These are phyloP conservation scores for Pachysandra terminalis DNA, from an alignment of 164 flowering plant genomes.

Conservation along the genomic window DNA sequence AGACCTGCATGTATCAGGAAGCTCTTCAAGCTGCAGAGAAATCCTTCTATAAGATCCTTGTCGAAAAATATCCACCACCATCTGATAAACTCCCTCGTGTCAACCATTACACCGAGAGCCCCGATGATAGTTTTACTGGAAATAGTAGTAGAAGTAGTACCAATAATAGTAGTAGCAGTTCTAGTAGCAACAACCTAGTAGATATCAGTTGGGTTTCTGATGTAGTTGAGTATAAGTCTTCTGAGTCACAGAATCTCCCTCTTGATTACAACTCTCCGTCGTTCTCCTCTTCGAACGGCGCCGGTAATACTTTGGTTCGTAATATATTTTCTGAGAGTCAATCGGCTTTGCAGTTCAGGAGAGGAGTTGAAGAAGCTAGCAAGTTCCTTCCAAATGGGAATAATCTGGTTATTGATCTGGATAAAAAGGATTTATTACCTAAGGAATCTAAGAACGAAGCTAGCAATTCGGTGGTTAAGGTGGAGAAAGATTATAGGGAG, in stretches of 20 bases:
- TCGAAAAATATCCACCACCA: slow-evolving; percentile 25
- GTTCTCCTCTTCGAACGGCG: slow-evolving; percentile 37
- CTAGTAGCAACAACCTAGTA: slow-evolving; percentile 14
- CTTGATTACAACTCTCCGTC: slow-evolving; percentile 11
- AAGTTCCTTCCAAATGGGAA: slow-evolving; percentile 38
- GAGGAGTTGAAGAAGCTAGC: slow-evolving; percentile 45
- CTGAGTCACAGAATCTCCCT: slow-evolving; percentile 5
- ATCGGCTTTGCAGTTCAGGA: slow-evolving; percentile 53
- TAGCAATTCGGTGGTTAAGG: slow-evolving; percentile 12
- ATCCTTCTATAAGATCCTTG: slow-evolving; percentile 34
- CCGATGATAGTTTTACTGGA: slow-evolving; percentile 8
- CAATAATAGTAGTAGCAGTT: slow-evolving; percentile 12
- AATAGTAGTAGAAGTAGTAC: slow-evolving; percentile 21
- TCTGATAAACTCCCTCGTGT: slow-evolving; percentile 16
- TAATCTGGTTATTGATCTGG: slow-evolving; percentile 19
- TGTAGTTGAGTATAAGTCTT: slow-evolving; percentile 10
- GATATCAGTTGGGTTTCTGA: slow-evolving; percentile 10
- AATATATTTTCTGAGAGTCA: slow-evolving; percentile 41
- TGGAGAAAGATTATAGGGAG: slow-evolving; percentile 21
- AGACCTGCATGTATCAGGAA: slow-evolving; percentile 38
- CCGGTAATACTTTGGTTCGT: slow-evolving; percentile 24
- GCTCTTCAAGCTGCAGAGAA: slow-evolving; percentile 48
- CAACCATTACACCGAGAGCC: slow-evolving; percentile 18
- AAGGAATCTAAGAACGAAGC: slow-evolving; percentile 15
- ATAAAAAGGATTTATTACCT: slow-evolving; percentile 9